Evolutionary conservation across 2,329 filamentous ascomycete genomes (phyloP).

Genomic region (Xylaria sp.): DNA sequence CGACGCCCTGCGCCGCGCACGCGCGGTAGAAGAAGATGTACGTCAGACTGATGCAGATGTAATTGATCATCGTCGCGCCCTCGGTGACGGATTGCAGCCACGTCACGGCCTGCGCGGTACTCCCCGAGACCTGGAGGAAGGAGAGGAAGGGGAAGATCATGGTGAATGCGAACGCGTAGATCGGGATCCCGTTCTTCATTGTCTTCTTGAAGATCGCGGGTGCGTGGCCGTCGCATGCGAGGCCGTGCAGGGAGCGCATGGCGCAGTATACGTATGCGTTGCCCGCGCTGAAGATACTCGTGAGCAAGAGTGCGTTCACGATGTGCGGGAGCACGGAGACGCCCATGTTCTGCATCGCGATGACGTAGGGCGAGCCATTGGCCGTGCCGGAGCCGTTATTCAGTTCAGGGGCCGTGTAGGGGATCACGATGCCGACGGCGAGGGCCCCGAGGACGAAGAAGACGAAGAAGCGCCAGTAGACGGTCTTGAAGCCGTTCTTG

Average conservation of each 20-base stretch:
- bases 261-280: conserved; percentile 59
- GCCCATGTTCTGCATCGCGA: conserved; percentile 53
- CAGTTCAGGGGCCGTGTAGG: conserved; percentile 55
- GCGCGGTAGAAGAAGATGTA: conserved; percentile 55
- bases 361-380: conserved; percentile 51
- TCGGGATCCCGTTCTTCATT: conserved; percentile 54
- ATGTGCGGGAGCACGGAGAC: conserved; percentile 52
- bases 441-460: conserved; percentile 65
- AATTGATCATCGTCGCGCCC: conserved; percentile 50
- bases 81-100: conserved; percentile 37
- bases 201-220: conserved; percentile 48
- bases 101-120: conserved; percentile 30
- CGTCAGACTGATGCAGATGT: conserved; percentile 54
- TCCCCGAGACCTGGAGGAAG: conserved; percentile 39
- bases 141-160: conserved; percentile 58
- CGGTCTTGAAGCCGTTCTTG: conserved; percentile 59
- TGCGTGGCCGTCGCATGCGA: conserved; percentile 53
- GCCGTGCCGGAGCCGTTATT: conserved; percentile 44
- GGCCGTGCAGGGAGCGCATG: conserved; percentile 55
- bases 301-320: conserved; percentile 57
- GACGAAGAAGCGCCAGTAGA: conserved; percentile 59
- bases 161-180: conserved; percentile 55
- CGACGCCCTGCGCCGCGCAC: conserved; percentile 44
- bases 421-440: conserved; percentile 56
- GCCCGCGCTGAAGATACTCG: conserved; percentile 55